A percentile compares a stretch with the other conserved stretches of the same genome.
phyloP scores from a whole-genome alignment of 176 grass and related monocot species.

The Elymus sibiricus region DNA sequence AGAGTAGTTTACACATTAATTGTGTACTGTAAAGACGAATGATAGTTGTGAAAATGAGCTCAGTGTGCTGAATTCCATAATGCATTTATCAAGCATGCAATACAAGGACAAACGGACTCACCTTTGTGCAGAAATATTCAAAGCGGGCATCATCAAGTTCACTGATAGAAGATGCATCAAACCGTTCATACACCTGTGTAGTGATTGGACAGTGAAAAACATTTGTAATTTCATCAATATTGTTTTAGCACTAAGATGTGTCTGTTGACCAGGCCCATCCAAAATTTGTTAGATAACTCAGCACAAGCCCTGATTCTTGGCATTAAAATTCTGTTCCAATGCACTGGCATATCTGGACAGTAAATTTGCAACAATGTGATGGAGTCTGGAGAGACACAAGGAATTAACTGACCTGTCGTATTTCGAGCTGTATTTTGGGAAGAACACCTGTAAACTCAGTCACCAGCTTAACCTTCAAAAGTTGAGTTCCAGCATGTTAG shows the following conservation, averaged over 20 bases:
- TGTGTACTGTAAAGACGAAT: background rate
- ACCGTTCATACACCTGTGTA: constrained; percentile 78
- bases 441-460: constrained; percentile 73
- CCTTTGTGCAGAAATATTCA: constrained; percentile 86
- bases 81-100: background rate
- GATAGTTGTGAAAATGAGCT: background rate
- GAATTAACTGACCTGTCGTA: constrained; percentile 51
- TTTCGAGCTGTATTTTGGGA: constrained; percentile 76
- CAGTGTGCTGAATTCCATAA: background rate
- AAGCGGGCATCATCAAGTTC: constrained; percentile 65
- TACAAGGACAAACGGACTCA: constrained; percentile 32
- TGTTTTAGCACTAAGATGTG: background rate
- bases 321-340: background rate
- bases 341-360: no score
- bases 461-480: constrained; percentile 55
- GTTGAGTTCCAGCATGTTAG: constrained; percentile 19
- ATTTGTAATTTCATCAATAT: constrained; percentile 1
- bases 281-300: background rate
- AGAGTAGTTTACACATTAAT: background rate
- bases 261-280: background rate
- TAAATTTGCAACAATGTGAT: no score
- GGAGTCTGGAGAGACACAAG: constrained; percentile 3
- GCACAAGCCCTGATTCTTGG: background rate
- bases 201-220: constrained; percentile 1
- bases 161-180: constrained; percentile 66